Conservation (phyloP, 2,329 filamentous ascomycete species). For the Penicillium rolfsii region DNA sequence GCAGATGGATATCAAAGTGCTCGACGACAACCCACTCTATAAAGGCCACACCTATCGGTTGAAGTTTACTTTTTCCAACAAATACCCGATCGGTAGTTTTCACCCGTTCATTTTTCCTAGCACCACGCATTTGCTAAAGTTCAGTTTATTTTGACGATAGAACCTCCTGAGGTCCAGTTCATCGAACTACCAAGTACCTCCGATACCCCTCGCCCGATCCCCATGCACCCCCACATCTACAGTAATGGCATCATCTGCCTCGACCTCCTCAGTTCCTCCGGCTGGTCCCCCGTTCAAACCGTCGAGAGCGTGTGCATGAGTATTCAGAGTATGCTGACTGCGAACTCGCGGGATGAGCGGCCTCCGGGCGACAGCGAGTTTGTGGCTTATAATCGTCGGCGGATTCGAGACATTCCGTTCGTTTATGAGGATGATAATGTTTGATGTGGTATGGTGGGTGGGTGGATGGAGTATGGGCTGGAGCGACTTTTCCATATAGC, state of each 20-base stretch:
- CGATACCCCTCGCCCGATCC: constrained; percentile 63
- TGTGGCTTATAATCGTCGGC: constrained; percentile 74
- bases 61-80: constrained; percentile 80
- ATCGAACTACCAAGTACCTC: constrained; percentile 57
- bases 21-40: constrained; percentile 91
- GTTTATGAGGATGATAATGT: constrained; percentile 89
- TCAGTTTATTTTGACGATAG: constrained; percentile 49
- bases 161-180: constrained; percentile 94
- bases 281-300: constrained; percentile 96
- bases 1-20: constrained; percentile 87
- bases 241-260: constrained; percentile 98
- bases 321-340: constrained; percentile 96
- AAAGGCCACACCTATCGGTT: constrained; percentile 76
- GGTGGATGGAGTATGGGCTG: neutral
- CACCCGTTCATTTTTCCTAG: neutral
- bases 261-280: constrained; percentile 81
- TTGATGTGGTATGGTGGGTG: constrained; percentile 39
- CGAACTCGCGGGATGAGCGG: constrained; percentile 87
- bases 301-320: constrained; percentile 97
- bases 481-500: neutral
- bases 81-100: constrained; percentile 85
- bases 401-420: constrained; percentile 89
- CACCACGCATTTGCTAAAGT: neutral
- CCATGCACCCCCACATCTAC: constrained; percentile 97
- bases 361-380: constrained; percentile 91